These are phyloP conservation scores for Penicillium capsulatum DNA, from an alignment of 2,329 filamentous ascomycete species.

Conservation along the genomic window DNA sequence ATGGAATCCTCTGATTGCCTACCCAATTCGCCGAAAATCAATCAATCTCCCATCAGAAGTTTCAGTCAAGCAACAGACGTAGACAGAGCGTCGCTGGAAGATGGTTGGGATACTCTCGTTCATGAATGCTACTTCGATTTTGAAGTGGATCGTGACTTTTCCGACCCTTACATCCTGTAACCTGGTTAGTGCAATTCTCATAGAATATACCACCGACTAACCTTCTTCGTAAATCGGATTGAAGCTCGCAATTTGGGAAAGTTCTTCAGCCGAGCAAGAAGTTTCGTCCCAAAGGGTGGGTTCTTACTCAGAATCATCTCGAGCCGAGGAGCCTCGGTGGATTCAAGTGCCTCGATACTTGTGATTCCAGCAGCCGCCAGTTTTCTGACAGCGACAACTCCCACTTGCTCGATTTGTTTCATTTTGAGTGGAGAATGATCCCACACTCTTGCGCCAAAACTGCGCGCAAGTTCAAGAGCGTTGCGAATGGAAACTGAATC, in stretches of 20 bases:
- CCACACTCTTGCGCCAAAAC: slow-evolving; percentile 72
- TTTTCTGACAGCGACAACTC: slow-evolving; percentile 69
- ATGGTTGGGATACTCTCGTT: slow-evolving; percentile 59
- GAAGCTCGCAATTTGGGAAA: slow-evolving; percentile 67
- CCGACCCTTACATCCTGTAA: slow-evolving; percentile 31
- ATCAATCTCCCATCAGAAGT: slow-evolving; percentile 64
- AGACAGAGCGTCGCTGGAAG: slow-evolving; percentile 63
- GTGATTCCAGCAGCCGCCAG: slow-evolving; percentile 67
- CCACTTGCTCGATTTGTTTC: slow-evolving; percentile 76
- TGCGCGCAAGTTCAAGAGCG: slow-evolving; percentile 72
- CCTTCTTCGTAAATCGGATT: slow-evolving; percentile 49
- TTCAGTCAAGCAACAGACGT: slow-evolving; percentile 70
- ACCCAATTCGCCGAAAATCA: slow-evolving; percentile 63
- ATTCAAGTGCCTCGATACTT: slow-evolving; percentile 66
- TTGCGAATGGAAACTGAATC: slow-evolving; percentile 66
- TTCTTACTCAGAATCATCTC: slow-evolving; percentile 74
- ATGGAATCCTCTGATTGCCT: slow-evolving; percentile 3
- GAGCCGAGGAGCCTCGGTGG: slow-evolving; percentile 64
- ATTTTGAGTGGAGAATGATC: slow-evolving; percentile 77
- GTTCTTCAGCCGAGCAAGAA: slow-evolving; percentile 59
- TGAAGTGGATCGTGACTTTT: slow-evolving; percentile 58
- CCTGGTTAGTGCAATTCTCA: neutral
- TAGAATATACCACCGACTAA: slow-evolving; percentile 29
- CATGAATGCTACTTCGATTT: slow-evolving; percentile 64
- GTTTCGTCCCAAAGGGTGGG: slow-evolving; percentile 72